These are phyloP conservation scores for Moniliella sp. DNA, from an alignment of 1,284 basidiomycete species.

Conservation along the genomic window DNA sequence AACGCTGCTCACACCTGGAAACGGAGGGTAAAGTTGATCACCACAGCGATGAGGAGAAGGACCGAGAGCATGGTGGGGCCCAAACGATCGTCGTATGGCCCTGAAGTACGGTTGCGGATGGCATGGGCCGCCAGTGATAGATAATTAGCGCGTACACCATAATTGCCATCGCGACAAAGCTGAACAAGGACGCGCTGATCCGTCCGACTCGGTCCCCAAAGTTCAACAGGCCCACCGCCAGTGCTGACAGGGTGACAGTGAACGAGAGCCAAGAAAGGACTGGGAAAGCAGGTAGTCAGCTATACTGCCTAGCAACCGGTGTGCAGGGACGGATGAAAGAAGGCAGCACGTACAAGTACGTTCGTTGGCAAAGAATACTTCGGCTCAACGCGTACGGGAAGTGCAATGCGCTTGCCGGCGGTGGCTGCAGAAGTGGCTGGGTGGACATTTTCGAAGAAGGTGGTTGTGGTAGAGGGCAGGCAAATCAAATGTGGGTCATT, in stretches of 20 bases:
- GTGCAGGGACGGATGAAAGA: too few relatives aligned
- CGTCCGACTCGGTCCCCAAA: slow-evolving; percentile 46
- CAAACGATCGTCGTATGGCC: too few relatives aligned
- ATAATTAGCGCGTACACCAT: slow-evolving; percentile 88
- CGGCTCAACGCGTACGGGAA: slow-evolving; percentile 32
- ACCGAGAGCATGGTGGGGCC: slow-evolving; percentile 31
- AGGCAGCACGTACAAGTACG: too few relatives aligned
- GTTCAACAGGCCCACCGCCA: slow-evolving; percentile 32
- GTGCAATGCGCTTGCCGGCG: slow-evolving; percentile 37
- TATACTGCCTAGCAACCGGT: too few relatives aligned
- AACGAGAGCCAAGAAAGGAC: slow-evolving; percentile 35
- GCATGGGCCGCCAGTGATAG: slow-evolving; percentile 82
- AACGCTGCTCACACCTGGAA: too few relatives aligned
- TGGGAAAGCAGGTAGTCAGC: too few relatives aligned
- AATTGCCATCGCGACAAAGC: slow-evolving; percentile 70
- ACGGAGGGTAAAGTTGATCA: slow-evolving; percentile 34
- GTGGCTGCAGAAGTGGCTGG: slow-evolving; percentile 82
- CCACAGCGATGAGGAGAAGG: slow-evolving; percentile 29
- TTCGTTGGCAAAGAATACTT: slow-evolving; percentile 34
- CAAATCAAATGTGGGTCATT: too few relatives aligned
- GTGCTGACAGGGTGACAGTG: slow-evolving; percentile 31
- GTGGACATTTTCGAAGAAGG: too few relatives aligned
- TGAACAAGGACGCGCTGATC: slow-evolving; percentile 79
- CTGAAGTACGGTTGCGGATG: slow-evolving; percentile 68
- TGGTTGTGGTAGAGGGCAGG: too few relatives aligned